Evolutionary conservation across 768 basidiomycete genomes (phyloP).

Genomic region (Psilocybe cubensis): DNA sequence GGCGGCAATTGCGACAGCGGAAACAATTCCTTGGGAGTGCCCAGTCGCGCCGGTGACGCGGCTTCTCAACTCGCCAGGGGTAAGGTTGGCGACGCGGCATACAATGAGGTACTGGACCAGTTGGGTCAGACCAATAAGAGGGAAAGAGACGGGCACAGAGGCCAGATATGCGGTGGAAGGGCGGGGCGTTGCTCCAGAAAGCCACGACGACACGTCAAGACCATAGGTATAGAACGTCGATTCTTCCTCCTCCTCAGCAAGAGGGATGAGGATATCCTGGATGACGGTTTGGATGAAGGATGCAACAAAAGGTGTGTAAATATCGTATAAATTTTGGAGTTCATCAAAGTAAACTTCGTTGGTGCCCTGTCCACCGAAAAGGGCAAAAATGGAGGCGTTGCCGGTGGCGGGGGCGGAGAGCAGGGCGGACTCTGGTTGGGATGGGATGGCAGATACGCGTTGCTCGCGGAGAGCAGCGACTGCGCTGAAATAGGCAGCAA

Average conservation of each 20-base stretch:
- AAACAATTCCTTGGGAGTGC: slow-evolving; percentile 96
- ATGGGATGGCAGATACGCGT: slow-evolving; percentile 58
- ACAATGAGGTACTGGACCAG: slow-evolving; percentile 90
- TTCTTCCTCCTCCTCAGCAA: slow-evolving; percentile 62
- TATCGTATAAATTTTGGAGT: slow-evolving; percentile 88
- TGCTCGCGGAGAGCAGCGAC: slow-evolving; percentile 65
- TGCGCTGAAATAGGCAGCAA: slow-evolving; percentile 80
- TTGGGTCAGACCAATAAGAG: slow-evolving; percentile 95
- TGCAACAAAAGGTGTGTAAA: slow-evolving; percentile 85
- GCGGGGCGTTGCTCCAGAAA: slow-evolving; percentile 67
- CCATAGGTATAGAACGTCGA: slow-evolving; percentile 78
- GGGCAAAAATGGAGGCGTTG: slow-evolving; percentile 80
- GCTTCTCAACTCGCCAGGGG: slow-evolving; percentile 79
- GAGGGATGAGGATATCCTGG: slow-evolving; percentile 68
- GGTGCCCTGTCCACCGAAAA: slow-evolving; percentile 97
- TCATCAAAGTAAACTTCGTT: slow-evolving; percentile 99
- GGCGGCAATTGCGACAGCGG: slow-evolving; percentile 87
- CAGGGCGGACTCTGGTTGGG: slow-evolving; percentile 67
- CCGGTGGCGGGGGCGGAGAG: slow-evolving; percentile 62
- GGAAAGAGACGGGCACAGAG: slow-evolving; percentile 91
- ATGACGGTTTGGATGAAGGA: slow-evolving; percentile 70
- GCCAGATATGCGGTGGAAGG: slow-evolving; percentile 88
- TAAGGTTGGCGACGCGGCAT: slow-evolving; percentile 73
- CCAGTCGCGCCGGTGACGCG: slow-evolving; percentile 89
- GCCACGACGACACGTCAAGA: slow-evolving; percentile 84